Evolutionary conservation across 2,329 filamentous ascomycete genomes (phyloP), one percentile per base, ranked within the genome.

Genomic region (Thelonectria rubi): DNA sequence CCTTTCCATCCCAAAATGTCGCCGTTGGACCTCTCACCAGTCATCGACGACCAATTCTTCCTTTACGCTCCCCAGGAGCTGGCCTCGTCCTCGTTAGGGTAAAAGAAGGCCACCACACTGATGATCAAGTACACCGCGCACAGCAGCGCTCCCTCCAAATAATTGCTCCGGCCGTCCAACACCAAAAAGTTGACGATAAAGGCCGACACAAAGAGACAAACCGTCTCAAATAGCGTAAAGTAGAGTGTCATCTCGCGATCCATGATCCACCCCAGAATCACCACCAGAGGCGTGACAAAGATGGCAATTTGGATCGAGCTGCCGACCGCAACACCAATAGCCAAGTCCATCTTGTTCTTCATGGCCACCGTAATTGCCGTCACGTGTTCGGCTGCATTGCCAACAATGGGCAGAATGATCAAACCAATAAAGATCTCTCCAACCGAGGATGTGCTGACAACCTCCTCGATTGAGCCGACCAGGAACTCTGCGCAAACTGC

Each of bases 161-260:
- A 96, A 74, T 96, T 96, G 74, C 89, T 93, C 74, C 93, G 86
- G 11, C 92, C 92, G 72, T 96, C 93, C 63, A 94, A 81, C 50
- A 96, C 92, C 62, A 96, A 79, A 74, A 95, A 96, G 78, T 94
- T 95, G 77, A 94, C 91, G 65, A 96, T 93, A 66, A 96, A 88
- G 8, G 93, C 89, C 53, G 88, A 91, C 53, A 94, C 87, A 76
- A 96, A 96, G 71, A 96, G 85, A 58, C 90, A 92, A 20, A 95
- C 91, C 0, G 92, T 96, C 83, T 96, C 92, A 77, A 96, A 97
- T 50, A 93, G 84, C 62, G 92, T 92, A 76, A 96, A 96, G 80
- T 94, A 93, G 34, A 96, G 83, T 26, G 90, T 86, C 88, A 92
- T 91, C n/a, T 88, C 82, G 62, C 84, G 85, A 63, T 82, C 78